Conservation (phyloP, 805 yeast genomes). For the Teunomyces atbi region DNA sequence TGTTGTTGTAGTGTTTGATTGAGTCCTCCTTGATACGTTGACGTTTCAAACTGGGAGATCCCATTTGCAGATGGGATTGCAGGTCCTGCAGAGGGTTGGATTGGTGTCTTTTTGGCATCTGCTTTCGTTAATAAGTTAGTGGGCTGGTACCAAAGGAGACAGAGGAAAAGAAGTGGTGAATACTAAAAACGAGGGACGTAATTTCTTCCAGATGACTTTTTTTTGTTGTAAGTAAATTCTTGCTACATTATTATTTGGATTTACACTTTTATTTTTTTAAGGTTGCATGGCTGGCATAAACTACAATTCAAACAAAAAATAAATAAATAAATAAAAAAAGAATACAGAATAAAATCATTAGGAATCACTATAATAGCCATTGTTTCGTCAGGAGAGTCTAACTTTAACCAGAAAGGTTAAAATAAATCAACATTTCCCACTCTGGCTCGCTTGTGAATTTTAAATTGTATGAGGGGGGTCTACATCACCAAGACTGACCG, state of each 20-base stretch:
- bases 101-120: conserved; percentile 11
- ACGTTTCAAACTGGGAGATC: conserved; percentile 10
- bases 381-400: neutral
- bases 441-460: neutral
- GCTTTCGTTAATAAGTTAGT: neutral
- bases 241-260: conserved; percentile 3
- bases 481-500: neutral
- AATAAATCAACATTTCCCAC: neutral
- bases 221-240: conserved; percentile 2
- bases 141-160: neutral
- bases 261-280: conserved; percentile 3
- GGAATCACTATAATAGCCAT: neutral
- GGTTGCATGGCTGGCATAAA: conserved; percentile 2
- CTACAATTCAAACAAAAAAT: neutral
- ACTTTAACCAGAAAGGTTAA: neutral
- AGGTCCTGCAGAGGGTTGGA: conserved; percentile 4
- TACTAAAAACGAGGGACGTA: neutral
- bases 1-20: conserved; percentile 16
- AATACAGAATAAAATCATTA: neutral
- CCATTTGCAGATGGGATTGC: conserved; percentile 4
- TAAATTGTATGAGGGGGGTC: neutral
- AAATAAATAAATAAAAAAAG: neutral
- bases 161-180: conserved; percentile 2
- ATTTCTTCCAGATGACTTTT: conserved; percentile 3
- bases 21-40: conserved; percentile 7